Percentiles rank a stretch among this genome's conserved stretches.
Evolutionary conservation across 1,284 basidiomycete species (phyloP).

Genomic region (Ustilago hordei): DNA sequence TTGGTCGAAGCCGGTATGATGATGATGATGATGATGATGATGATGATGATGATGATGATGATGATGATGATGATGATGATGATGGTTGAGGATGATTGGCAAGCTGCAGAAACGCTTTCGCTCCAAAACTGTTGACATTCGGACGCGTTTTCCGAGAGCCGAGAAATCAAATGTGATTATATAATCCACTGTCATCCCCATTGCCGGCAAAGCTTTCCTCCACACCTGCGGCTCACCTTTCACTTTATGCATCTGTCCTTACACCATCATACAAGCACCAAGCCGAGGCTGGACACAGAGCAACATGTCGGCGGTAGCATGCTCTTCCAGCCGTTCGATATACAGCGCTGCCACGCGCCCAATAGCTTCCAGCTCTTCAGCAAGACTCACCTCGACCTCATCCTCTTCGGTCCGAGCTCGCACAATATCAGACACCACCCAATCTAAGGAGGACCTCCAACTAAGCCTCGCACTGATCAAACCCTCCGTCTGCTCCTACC

Average conservation of each 20-base stretch:
- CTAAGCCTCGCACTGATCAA: slow-evolving; percentile 66
- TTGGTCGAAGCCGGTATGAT: slow-evolving; percentile 3
- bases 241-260: neutral
- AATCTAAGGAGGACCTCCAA: slow-evolving; percentile 21
- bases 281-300: neutral
- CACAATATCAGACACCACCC: slow-evolving; percentile 1
- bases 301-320: slow-evolving; percentile 13
- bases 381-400: neutral
- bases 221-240: slow-evolving; percentile 7
- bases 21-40: slow-evolving; percentile 2
- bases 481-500: slow-evolving; percentile 62
- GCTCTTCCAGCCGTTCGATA: neutral
- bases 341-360: neutral
- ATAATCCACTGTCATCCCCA: slow-evolving; percentile 11
- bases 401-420: neutral
- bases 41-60: slow-evolving; percentile 11
- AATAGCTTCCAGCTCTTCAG: neutral
- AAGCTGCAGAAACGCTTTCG: slow-evolving; percentile 19
- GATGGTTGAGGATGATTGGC: slow-evolving; percentile 15
- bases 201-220: neutral
- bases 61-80: slow-evolving; percentile 1
- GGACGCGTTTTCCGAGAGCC: slow-evolving; percentile 31
- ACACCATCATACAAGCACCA: neutral
- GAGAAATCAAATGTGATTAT: slow-evolving; percentile 13
- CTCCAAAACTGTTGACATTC: slow-evolving; percentile 4